These are phyloP conservation scores for Hericium rajendrae DNA, from an alignment of 768 basidiomycete species.

Conservation along the genomic window DNA sequence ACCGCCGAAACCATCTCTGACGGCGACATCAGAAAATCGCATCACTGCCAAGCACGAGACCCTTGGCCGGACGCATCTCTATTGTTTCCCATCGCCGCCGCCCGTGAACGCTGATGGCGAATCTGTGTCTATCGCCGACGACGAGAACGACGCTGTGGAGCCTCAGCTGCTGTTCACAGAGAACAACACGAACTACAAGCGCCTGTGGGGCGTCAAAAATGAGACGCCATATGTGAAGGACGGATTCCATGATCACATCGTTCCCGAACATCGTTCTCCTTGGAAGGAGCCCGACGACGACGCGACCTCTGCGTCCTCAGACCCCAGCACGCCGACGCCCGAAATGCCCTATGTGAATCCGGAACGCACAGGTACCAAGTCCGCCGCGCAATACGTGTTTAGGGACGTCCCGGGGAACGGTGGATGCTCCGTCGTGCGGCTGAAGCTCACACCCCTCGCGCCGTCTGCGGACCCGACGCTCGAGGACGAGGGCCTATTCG, in stretches of 20 bases:
- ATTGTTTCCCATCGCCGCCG: conserved; percentile 87
- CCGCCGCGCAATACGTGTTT: conserved; percentile 88
- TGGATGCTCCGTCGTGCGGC: conserved; percentile 88
- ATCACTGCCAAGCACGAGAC: conserved; percentile 66
- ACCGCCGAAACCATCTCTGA: conserved; percentile 55
- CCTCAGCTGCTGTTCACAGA: conserved; percentile 92
- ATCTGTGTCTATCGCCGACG: conserved; percentile 36
- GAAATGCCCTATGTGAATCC: conserved; percentile 70
- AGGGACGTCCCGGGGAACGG: conserved; percentile 79
- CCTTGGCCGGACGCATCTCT: conserved; percentile 71
- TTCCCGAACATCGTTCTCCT: conserved; percentile 63
- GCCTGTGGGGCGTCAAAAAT: conserved; percentile 87
- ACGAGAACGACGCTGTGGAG: conserved; percentile 46
- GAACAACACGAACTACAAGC: conserved; percentile 91
- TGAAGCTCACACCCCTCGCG: conserved; percentile 79
- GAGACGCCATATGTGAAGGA: conserved; percentile 83
- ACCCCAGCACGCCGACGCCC: conserved; percentile 26
- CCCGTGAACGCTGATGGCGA: conserved; percentile 70
- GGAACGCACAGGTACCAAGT: conserved; percentile 80
- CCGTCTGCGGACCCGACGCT: conserved; percentile 71
- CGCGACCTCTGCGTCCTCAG: conserved; percentile 40
- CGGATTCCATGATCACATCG: conserved; percentile 96
- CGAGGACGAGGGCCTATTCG: conserved; percentile 83
- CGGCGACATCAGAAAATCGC: conserved; percentile 44
- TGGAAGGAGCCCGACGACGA: conserved; percentile 18